These are phyloP conservation scores for Microglena sp. DNA, from an alignment of 139 green algal species.

Conservation along the genomic window DNA sequence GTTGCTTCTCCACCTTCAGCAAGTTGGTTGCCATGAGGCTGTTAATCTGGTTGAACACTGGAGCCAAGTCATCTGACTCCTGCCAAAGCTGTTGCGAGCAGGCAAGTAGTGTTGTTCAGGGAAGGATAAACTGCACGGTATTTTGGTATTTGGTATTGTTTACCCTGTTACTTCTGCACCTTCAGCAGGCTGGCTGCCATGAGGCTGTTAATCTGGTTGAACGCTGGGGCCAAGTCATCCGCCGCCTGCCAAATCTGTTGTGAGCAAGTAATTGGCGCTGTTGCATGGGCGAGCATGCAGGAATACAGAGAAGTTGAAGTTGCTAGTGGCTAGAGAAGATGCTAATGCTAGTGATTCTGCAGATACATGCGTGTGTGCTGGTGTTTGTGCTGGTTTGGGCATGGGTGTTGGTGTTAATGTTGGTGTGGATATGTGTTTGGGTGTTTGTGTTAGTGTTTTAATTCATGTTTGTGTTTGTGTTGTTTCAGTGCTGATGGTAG, in stretches of 20 bases:
- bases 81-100: background rate
- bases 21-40: background rate
- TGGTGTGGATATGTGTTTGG: too few relatives aligned
- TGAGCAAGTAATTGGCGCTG: background rate
- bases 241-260: background rate
- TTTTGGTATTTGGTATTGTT: background rate
- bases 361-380: too few relatives aligned
- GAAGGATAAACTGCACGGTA: background rate
- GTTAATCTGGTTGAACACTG: constrained; percentile 9
- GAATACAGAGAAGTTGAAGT: too few relatives aligned
- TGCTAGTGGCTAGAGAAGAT: too few relatives aligned
- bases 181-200: background rate
- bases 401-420: too few relatives aligned
- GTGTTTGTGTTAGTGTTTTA: too few relatives aligned
- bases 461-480: too few relatives aligned
- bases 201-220: constrained; percentile 3
- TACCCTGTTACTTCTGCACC: background rate
- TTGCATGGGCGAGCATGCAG: too few relatives aligned
- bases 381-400: too few relatives aligned
- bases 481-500: too few relatives aligned
- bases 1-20: background rate
- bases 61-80: constrained; percentile 7
- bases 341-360: too few relatives aligned
- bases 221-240: constrained; percentile 9
- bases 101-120: background rate